Percentiles rank a stretch among this genome's conserved stretches.
Evolutionary conservation across 1,284 basidiomycete species (phyloP).

Genomic region (Ustilago lituana): DNA sequence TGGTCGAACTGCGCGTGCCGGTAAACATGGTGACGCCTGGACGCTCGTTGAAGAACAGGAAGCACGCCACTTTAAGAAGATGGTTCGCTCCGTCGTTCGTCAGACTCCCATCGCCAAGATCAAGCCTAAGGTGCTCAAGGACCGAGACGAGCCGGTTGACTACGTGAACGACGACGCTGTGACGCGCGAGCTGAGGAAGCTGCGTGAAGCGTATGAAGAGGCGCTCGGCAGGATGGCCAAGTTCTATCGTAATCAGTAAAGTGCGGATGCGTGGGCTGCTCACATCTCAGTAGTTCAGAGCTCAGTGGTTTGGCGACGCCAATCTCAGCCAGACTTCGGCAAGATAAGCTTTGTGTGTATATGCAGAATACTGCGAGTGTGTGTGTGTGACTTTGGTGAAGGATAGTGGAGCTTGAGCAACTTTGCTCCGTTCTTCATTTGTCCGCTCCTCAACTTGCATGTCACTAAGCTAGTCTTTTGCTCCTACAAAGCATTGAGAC

Average conservation of each 20-base stretch:
- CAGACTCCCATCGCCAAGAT: slow-evolving; percentile 40
- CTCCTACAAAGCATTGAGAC: too few relatives aligned
- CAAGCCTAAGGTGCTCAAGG: slow-evolving; percentile 36
- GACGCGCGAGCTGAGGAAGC: slow-evolving; percentile 26
- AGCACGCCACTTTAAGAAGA: slow-evolving; percentile 60
- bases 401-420: too few relatives aligned
- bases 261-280: too few relatives aligned
- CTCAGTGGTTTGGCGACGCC: slow-evolving; percentile 6
- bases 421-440: too few relatives aligned
- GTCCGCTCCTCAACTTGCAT: too few relatives aligned
- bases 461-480: too few relatives aligned
- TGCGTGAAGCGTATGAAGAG: slow-evolving; percentile 39
- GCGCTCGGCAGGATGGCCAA: slow-evolving; percentile 48
- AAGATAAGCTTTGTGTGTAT: background rate
- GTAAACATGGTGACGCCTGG: slow-evolving; percentile 86
- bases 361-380: too few relatives aligned
- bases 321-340: background rate
- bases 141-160: slow-evolving; percentile 14
- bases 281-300: background rate
- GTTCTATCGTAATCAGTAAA: slow-evolving; percentile 45
- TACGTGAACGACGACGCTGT: slow-evolving; percentile 34
- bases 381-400: too few relatives aligned
- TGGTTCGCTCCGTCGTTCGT: slow-evolving; percentile 35
- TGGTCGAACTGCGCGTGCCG: slow-evolving; percentile 91
- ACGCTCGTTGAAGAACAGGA: slow-evolving; percentile 95